Conservation (phyloP, 345 rosid species). For the Acer campestre region DNA sequence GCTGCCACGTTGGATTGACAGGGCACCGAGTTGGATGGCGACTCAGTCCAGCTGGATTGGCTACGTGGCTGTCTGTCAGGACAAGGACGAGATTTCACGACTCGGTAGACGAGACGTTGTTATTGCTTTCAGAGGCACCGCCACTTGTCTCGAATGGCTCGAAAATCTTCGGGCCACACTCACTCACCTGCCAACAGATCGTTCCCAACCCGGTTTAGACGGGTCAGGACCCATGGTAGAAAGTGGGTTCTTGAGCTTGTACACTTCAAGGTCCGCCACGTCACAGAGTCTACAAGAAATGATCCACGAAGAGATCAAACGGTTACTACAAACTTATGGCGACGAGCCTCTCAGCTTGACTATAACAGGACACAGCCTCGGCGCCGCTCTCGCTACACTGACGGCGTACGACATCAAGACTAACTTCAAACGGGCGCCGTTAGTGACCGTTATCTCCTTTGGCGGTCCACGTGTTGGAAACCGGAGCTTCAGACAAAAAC, state of each 20-base stretch:
- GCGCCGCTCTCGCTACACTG: conserved; percentile 85
- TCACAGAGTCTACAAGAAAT: conserved; percentile 58
- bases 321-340: conserved; percentile 57
- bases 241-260: conserved; percentile 82
- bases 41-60: conserved; percentile 93
- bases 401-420: conserved; percentile 76
- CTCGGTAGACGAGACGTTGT: conserved; percentile 88
- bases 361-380: conserved; percentile 90
- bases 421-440: conserved; percentile 48
- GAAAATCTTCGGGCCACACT: conserved; percentile 87
- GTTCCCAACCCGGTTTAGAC: neutral
- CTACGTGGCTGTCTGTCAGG: conserved; percentile 84
- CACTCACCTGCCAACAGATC: conserved; percentile 40
- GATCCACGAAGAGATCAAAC: conserved; percentile 62
- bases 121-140: conserved; percentile 83
- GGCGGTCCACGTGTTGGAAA: conserved; percentile 97
- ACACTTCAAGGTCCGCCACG: conserved; percentile 52
- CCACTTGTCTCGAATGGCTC: conserved; percentile 92
- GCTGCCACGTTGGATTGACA: conserved; percentile 73
- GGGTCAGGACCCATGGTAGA: conserved; percentile 73
- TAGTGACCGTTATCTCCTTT: conserved; percentile 85
- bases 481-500: conserved; percentile 52
- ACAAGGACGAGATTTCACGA: conserved; percentile 73
- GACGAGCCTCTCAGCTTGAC: conserved; percentile 82
- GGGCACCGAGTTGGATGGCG: conserved; percentile 65